Percentiles rank a stretch among this genome's conserved stretches.
Conservation (phyloP, 1,139 yeast species). For the Lodderomyces jiufengensis region DNA sequence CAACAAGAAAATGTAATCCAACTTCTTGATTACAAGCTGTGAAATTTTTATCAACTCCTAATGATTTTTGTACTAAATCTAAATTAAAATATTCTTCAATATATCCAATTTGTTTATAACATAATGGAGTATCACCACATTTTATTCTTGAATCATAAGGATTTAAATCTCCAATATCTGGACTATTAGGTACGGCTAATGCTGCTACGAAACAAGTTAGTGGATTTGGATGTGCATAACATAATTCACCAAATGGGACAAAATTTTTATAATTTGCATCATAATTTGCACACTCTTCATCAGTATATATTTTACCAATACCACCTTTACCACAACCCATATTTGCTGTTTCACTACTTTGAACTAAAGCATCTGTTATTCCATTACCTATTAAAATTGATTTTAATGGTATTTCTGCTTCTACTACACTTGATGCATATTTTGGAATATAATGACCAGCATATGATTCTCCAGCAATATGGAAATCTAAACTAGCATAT, state of each 20-base stretch:
- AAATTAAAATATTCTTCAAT: constrained; percentile 31
- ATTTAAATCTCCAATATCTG: constrained; percentile 56
- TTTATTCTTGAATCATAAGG: constrained; percentile 86
- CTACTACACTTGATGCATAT: constrained; percentile 70
- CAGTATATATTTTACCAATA: constrained; percentile 22
- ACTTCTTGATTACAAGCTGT: constrained; percentile 82
- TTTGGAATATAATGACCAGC: constrained; percentile 95
- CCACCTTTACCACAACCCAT: constrained; percentile 93
- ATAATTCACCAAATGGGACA: constrained; percentile 69
- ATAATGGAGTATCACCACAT: constrained; percentile 69
- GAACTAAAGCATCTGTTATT: constrained; percentile 80
- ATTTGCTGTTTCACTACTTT: constrained; percentile 76
- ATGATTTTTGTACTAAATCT: constrained; percentile 51
- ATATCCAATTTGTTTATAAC: constrained; percentile 48
- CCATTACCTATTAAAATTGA: constrained; percentile 92
- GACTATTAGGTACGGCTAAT: constrained; percentile 35
- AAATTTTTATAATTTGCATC: constrained; percentile 62
- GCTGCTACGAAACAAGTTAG: constrained; percentile 90
- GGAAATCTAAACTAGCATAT: constrained; percentile 63
- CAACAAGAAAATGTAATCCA: constrained; percentile 71
- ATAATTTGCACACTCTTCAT: constrained; percentile 8
- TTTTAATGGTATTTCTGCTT: constrained; percentile 34
- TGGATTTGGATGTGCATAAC: constrained; percentile 71
- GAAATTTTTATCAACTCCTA: constrained; percentile 78
- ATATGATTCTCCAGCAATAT: constrained; percentile 91